A percentile compares a stretch with the other conserved stretches of the same genome.
Evolutionary conservation across 169 alveolate genomes (phyloP).

Genomic region (Blepharisma undulans): DNA sequence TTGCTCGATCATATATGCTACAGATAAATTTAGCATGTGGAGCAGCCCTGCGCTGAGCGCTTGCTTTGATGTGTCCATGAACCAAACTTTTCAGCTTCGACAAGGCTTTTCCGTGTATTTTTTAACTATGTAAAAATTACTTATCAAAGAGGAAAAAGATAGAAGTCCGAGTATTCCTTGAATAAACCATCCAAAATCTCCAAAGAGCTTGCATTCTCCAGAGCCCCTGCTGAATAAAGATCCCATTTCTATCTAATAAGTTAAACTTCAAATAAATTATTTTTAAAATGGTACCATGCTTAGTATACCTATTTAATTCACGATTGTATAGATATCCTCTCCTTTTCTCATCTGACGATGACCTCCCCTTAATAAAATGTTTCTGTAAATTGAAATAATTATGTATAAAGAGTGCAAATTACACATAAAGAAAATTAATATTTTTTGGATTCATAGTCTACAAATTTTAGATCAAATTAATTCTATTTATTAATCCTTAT

Average conservation of each 20-base stretch:
- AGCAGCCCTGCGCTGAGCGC: conserved; percentile 16
- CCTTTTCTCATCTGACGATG: too few relatives aligned
- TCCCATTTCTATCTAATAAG: background rate
- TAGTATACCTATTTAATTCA: too few relatives aligned
- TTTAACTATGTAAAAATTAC: conserved; percentile 7
- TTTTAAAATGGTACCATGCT: too few relatives aligned
- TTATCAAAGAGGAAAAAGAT: background rate
- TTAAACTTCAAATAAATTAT: background rate
- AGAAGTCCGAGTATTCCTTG: conserved; percentile 3
- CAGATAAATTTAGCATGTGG: conserved; percentile 2
- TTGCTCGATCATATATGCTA: background rate
- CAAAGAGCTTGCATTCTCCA: conserved; percentile 25
- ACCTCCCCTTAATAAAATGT: too few relatives aligned
- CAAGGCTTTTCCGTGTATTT: background rate
- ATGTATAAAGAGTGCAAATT: too few relatives aligned
- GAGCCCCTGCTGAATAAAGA: background rate
- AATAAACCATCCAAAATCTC: conserved; percentile 15
- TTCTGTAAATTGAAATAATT: too few relatives aligned
- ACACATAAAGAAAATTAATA: too few relatives aligned
- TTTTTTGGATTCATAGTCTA: too few relatives aligned
- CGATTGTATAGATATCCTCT: too few relatives aligned
- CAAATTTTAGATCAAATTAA: too few relatives aligned
- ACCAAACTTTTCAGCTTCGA: conserved; percentile 39
- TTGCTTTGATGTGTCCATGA: conserved; percentile 40
- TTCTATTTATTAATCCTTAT: too few relatives aligned